A percentile compares a stretch with the other conserved stretches of the same genome.
Conservation (phyloP, 1,139 yeast genomes). For the Nakaseomyces glabratus region DNA sequence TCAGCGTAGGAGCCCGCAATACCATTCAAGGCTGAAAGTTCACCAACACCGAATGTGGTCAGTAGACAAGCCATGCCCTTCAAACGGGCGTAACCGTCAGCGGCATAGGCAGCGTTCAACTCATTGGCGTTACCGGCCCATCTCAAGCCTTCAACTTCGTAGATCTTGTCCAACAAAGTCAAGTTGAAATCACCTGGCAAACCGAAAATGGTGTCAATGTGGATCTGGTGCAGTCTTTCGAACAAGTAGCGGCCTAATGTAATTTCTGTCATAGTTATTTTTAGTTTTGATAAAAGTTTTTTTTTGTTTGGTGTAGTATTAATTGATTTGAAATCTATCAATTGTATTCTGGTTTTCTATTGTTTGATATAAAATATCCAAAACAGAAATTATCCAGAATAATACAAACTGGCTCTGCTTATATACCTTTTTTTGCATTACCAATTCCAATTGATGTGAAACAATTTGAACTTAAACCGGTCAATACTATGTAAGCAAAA, state of each 20-base stretch:
- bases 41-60: conserved; percentile 79
- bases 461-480: too few relatives aligned
- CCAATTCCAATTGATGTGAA: too few relatives aligned
- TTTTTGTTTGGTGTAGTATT: too few relatives aligned
- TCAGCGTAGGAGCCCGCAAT: conserved; percentile 74
- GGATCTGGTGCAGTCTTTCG: conserved; percentile 43
- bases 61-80: conserved; percentile 49
- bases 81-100: conserved; percentile 60
- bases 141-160: conserved; percentile 45
- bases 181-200: conserved; percentile 64
- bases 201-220: conserved; percentile 51
- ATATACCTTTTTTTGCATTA: too few relatives aligned
- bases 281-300: too few relatives aligned
- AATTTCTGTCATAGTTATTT: conserved; percentile 28
- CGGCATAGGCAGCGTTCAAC: conserved; percentile 62
- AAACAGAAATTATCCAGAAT: too few relatives aligned
- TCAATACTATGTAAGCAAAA: too few relatives aligned
- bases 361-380: too few relatives aligned
- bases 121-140: conserved; percentile 68
- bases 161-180: conserved; percentile 50
- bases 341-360: too few relatives aligned
- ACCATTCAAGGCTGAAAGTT: conserved; percentile 73
- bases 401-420: too few relatives aligned
- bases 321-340: too few relatives aligned
- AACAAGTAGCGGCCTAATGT: conserved; percentile 54